Percentiles rank a stretch among this genome's conserved stretches.
phyloP scores from a whole-genome alignment of 805 yeast species.

The Barnettozyma wickerhamii region DNA sequence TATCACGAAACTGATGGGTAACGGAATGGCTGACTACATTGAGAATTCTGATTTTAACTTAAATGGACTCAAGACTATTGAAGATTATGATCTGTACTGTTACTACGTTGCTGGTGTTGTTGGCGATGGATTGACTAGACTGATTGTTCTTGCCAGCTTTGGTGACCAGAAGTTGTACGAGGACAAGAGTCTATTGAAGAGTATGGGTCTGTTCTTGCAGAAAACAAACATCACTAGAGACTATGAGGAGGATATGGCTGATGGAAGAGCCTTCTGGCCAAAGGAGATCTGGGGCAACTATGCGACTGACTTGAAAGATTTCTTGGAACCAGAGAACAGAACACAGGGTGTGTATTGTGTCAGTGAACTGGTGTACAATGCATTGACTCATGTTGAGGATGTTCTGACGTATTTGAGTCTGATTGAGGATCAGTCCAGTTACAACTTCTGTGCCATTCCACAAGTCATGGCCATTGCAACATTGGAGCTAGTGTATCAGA shows the following conservation, averaged over 20 bases:
- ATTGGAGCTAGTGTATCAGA: constrained; percentile 77
- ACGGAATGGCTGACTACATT: constrained; percentile 96
- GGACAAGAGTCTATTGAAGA: constrained; percentile 57
- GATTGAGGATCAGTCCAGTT: constrained; percentile 75
- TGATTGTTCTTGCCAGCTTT: constrained; percentile 72
- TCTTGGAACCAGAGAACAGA: constrained; percentile 44
- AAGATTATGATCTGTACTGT: constrained; percentile 88
- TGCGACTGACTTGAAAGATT: constrained; percentile 57
- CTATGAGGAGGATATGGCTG: constrained; percentile 85
- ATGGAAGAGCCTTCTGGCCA: constrained; percentile 96
- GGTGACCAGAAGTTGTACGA: constrained; percentile 52
- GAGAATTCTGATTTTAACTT: constrained; percentile 71
- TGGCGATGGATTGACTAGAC: constrained; percentile 89
- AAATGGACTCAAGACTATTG: constrained; percentile 71
- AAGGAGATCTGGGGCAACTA: constrained; percentile 87
- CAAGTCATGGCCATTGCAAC: constrained; percentile 99
- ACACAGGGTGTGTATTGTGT: constrained; percentile 67
- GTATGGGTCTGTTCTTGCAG: constrained; percentile 94
- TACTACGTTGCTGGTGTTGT: constrained; percentile 97
- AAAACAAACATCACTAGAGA: constrained; percentile 96
- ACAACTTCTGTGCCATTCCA: constrained; percentile 94
- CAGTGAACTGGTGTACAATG: constrained; percentile 74
- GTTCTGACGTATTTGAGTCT: constrained; percentile 70
- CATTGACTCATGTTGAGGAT: constrained; percentile 74
- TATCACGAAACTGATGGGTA: constrained; percentile 84